phyloP scores from a whole-genome alignment of 805 yeast genomes.

The Kazachstania taianensis region DNA sequence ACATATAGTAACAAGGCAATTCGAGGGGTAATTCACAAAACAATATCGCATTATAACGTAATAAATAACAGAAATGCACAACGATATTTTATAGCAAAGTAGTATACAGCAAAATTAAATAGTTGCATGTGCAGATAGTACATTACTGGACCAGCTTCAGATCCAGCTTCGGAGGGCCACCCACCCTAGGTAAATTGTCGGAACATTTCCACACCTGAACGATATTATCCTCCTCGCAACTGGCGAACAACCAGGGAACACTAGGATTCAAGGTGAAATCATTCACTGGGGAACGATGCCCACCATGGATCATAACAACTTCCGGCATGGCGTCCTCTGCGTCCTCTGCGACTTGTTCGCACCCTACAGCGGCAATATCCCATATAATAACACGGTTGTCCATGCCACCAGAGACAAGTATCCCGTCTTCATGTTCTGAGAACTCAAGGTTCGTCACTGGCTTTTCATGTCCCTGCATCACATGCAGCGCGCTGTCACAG shows the following conservation, averaged over 20 bases:
- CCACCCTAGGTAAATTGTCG: conserved; percentile 26
- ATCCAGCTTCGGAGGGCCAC: conserved; percentile 14
- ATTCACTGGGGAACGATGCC: conserved; percentile 69
- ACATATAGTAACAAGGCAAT: too few relatives aligned
- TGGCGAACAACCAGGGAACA: conserved; percentile 67
- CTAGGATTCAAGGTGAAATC: conserved; percentile 61
- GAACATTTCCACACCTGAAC: conserved; percentile 38
- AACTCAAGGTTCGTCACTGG: conserved; percentile 66
- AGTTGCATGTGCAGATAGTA: not conserved
- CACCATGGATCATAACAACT: conserved; percentile 84
- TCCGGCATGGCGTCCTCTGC: conserved; percentile 89
- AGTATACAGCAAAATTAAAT: too few relatives aligned
- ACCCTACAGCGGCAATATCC: conserved; percentile 74
- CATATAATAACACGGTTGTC: conserved; percentile 73
- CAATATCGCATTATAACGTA: too few relatives aligned
- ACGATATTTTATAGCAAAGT: too few relatives aligned
- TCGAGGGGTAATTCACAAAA: too few relatives aligned
- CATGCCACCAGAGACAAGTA: conserved; percentile 64
- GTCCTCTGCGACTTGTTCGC: conserved; percentile 77
- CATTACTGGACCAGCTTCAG: conserved; percentile 7
- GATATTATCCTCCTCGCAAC: conserved; percentile 38
- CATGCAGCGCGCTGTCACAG: conserved; percentile 42
- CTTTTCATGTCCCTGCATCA: conserved; percentile 73
- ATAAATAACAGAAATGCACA: too few relatives aligned
- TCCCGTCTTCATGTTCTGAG: conserved; percentile 68